Evolutionary conservation across 1,284 basidiomycete genomes (phyloP), one percentile per base, ranked within the genome.

Genomic region (Malassezia restricta): DNA sequence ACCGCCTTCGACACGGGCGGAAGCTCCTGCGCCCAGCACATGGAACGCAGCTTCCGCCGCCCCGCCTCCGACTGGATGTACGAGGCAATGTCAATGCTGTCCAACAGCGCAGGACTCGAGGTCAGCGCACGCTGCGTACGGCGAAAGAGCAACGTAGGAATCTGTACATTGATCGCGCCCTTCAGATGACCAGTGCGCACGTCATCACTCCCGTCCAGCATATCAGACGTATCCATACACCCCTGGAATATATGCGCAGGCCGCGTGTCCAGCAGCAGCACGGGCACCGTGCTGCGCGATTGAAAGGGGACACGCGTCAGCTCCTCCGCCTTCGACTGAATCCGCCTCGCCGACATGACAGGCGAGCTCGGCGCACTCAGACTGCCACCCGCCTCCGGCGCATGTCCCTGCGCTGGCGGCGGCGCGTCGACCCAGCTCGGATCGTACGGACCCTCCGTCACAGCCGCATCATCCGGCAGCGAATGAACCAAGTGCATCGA

Each of bases 191-290:
- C 52, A 1, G 47, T 41, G 15, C 8, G 5, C 14, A 8, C 29
- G 14, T 20, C 8, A 11, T 15, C 5, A 17, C 17, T 43, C 2
- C 20, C 20, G 4, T 24, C 20, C 6, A 15, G 12, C 7, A 20
- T 9, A 29, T 11, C 12, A 24, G 46, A 8, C 8, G 12, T 20
- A 8, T 37, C 44, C 9, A 6, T 6, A 28, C 32, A 28, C 5
- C 47, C 51, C 11, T 15, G 29, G 40, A 44, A 49, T n/a, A 41
- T 45, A 24, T 47, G 46, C n/a, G 44, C 11, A 0, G 48, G 43
- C 6, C 53, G 53, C 31, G 53, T 55, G 31, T 55, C 53, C n/a
- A 55, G 35, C 9, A 55, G 14, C 14, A 55, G 49, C 11, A 55
- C 12, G 8, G 47, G 53, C 42, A 31, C 11, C 1, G 28, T 14